These are phyloP conservation scores for Conticribra guillardii DNA, from an alignment of 108 stramenopile genomes.

Conservation along the genomic window DNA sequence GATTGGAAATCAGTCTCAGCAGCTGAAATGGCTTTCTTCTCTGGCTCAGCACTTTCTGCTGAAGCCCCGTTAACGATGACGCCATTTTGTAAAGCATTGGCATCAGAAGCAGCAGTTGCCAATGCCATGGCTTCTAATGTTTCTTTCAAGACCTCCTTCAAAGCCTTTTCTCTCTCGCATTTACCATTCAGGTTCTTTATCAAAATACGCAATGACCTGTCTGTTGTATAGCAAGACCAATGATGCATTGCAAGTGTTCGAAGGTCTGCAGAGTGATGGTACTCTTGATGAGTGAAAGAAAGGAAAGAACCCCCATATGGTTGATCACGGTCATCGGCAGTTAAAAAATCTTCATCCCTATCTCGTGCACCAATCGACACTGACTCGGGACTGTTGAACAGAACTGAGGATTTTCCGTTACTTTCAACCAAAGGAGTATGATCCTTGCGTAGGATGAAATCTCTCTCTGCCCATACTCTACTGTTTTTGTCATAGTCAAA, in stretches of 20 bases:
- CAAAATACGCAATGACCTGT: constrained; percentile 67
- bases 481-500: constrained; percentile 77
- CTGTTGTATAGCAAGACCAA: constrained; percentile 82
- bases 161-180: constrained; percentile 57
- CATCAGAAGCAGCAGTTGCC: constrained; percentile 11
- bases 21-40: constrained; percentile 9
- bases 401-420: constrained; percentile 42
- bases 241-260: constrained; percentile 60
- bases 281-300: constrained; percentile 73
- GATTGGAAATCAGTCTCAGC: constrained; percentile 13
- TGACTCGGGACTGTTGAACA: constrained; percentile 30
- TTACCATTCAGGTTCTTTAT: constrained; percentile 80
- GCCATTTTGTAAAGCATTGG: constrained; percentile 2
- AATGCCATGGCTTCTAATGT: constrained; percentile 67
- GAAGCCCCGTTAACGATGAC: constrained; percentile 6
- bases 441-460: constrained; percentile 43
- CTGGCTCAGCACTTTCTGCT: constrained; percentile 37
- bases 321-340: constrained; percentile 35
- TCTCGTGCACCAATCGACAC: constrained; percentile 66
- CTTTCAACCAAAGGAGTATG: constrained; percentile 13
- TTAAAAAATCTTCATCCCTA: constrained; percentile 68
- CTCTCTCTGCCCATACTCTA: constrained; percentile 81
- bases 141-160: constrained; percentile 78
- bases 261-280: constrained; percentile 62
- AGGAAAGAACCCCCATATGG: constrained; percentile 44